Evolutionary conservation across 306 rosid genomes (phyloP), one percentile per base, ranked within the genome.

Genomic region (Cicer pinnatifidum): DNA sequence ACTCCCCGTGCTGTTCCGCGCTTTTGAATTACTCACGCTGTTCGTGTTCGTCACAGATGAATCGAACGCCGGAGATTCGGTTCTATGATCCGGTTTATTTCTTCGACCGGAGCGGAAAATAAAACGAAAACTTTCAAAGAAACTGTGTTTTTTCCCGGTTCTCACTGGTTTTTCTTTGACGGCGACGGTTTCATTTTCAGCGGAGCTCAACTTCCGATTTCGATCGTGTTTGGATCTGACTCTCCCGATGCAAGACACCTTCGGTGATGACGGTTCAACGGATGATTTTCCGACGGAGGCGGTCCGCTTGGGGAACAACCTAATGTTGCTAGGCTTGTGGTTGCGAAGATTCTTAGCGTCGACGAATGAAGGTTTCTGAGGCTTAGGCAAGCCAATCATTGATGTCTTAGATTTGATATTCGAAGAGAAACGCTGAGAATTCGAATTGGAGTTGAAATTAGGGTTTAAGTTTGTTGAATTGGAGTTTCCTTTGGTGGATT

Each of bases 251-350:
- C 99, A 94, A 0, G 99, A 94, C 2, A 94, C 99, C 75, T 94
- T 94, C 1, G 99, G 99, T 50, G 99, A 94, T 0, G 97, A 86
- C 1, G 99, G 99, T 80, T 94, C 99, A 16, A 84, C 79, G 78
- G 87, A 13, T 5, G 87, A 81, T 83, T 91, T 91, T 0, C 88
- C 88, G 11, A 79, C 80, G 37, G 97, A 89, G 7, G 81, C 86
- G 40, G 73, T 78, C 6, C 92, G 88, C 38, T 88, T 91, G 0
- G 96, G 96, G 44, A 94, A 91, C 71, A 91, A 38, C 72, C 86
- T 48, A 1, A 69, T 43, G 77, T 77, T 91, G 3, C 85, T 80
- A 0, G 71, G 78, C 73, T 85, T 93, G 66, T 84, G 65, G 67
- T 71, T 37, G 15, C 95, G 85, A 39, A 94, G 96, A 50, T 80